phyloP scores from a whole-genome alignment of 2,329 filamentous ascomycete species.

The Penicillium sp. region DNA sequence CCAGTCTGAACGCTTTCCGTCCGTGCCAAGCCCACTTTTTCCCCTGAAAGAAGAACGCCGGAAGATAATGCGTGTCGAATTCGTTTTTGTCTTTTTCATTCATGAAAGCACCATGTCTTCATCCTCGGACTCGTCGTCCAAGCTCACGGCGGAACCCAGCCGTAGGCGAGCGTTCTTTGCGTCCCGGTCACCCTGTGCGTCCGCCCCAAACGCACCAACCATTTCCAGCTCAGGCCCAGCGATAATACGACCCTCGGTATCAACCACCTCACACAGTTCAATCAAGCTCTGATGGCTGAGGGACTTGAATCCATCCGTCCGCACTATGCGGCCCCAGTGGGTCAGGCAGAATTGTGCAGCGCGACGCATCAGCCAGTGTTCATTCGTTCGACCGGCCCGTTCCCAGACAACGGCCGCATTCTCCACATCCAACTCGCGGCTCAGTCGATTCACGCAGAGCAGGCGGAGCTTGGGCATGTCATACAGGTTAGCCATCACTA shows the following conservation, averaged over 20 bases:
- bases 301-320: conserved; percentile 81
- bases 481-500: conserved; percentile 98
- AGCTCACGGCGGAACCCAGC: conserved; percentile 33
- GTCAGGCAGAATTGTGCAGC: conserved; percentile 86
- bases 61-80: conserved; percentile 22
- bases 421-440: conserved; percentile 88
- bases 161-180: conserved; percentile 34
- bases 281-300: conserved; percentile 79
- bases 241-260: conserved; percentile 87
- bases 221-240: conserved; percentile 79
- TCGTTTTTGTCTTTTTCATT: conserved; percentile 28
- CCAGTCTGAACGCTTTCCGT: neutral
- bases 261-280: conserved; percentile 89
- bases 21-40: conserved; percentile 12
- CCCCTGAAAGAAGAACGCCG: conserved; percentile 13
- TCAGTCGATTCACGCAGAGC: conserved; percentile 85
- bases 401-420: conserved; percentile 97
- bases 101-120: conserved; percentile 51
- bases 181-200: conserved; percentile 44
- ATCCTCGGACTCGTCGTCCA: conserved; percentile 50
- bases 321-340: conserved; percentile 92
- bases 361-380: conserved; percentile 89
- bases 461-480: conserved; percentile 92
- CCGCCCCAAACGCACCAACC: conserved; percentile 56
- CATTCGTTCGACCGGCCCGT: conserved; percentile 82